Evolutionary conservation across 2,329 filamentous ascomycete genomes (phyloP).

Genomic region (Fusarium foetens): DNA sequence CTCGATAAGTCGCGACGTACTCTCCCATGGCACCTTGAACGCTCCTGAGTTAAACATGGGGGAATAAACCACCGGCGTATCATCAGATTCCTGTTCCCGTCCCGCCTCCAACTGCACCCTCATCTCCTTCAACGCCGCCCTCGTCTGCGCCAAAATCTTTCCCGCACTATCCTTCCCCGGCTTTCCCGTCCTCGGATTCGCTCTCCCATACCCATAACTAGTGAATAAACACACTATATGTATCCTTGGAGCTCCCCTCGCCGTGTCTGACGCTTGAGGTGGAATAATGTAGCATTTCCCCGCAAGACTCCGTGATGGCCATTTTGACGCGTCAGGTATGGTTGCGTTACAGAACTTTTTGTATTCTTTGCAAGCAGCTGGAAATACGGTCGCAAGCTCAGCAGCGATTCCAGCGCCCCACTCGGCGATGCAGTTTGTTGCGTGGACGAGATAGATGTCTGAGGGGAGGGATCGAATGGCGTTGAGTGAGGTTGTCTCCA

Average conservation of each 20-base stretch:
- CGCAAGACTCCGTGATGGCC: constrained; percentile 34
- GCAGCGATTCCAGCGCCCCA: constrained; percentile 47
- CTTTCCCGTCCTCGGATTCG: constrained; percentile 22
- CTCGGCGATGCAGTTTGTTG: constrained; percentile 46
- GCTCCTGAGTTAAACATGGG: constrained; percentile 39
- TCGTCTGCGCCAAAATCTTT: constrained; percentile 32
- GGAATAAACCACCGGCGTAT: constrained; percentile 11
- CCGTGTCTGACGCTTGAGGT: constrained; percentile 38
- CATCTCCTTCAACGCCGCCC: constrained; percentile 19
- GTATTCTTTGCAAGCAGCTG: constrained; percentile 40
- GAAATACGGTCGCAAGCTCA: constrained; percentile 43
- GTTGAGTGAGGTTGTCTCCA: constrained; percentile 29
- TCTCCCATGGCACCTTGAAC: constrained; percentile 30
- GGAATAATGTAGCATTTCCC: constrained; percentile 46
- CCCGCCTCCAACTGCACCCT: constrained; percentile 6
- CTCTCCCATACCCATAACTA: constrained; percentile 35
- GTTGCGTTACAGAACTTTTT: constrained; percentile 38
- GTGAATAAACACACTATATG: constrained; percentile 34
- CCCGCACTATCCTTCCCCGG: constrained; percentile 19
- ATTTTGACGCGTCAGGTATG: constrained; percentile 20
- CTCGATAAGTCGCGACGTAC: constrained; percentile 24
- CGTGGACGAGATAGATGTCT: constrained; percentile 44
- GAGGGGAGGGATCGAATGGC: constrained; percentile 20
- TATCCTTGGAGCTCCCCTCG: constrained; percentile 34
- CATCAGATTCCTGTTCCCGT: fast-evolving